Conservation (phyloP, 108 stramenopile genomes). For the Seminavis robusta region DNA sequence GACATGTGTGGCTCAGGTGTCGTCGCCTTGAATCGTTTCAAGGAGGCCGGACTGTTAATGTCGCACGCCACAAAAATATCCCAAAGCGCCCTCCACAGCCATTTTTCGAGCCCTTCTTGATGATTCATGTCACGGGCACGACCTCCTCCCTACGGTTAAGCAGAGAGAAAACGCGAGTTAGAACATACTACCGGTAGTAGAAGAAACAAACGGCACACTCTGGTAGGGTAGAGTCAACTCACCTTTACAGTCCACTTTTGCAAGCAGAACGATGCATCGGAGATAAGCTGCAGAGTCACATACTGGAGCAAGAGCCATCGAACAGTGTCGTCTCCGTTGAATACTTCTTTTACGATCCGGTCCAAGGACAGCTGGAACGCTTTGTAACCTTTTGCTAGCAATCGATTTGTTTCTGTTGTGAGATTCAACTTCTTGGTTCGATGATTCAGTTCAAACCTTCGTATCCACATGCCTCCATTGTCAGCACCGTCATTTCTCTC, state of each 20-base stretch:
- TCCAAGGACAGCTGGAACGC: slow-evolving; percentile 61
- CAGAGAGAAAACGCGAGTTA: too few relatives aligned
- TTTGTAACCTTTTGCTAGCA: slow-evolving; percentile 47
- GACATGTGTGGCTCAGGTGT: too few relatives aligned
- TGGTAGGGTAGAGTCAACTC: slow-evolving; percentile 43
- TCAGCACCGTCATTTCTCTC: too few relatives aligned
- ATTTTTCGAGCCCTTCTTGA: too few relatives aligned
- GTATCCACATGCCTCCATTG: slow-evolving; percentile 60
- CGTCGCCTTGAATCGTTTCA: too few relatives aligned
- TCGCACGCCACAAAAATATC: too few relatives aligned
- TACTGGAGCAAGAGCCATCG: slow-evolving; percentile 60
- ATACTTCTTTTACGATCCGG: slow-evolving; percentile 51
- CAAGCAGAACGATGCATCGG: slow-evolving; percentile 63
- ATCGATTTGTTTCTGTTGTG: slow-evolving; percentile 44
- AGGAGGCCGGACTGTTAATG: too few relatives aligned
- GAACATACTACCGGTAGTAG: too few relatives aligned
- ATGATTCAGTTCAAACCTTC: slow-evolving; percentile 39
- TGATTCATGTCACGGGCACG: too few relatives aligned
- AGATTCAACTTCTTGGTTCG: slow-evolving; percentile 44
- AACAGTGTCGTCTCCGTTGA: slow-evolving; percentile 55
- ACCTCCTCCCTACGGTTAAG: too few relatives aligned
- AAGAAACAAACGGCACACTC: too few relatives aligned
- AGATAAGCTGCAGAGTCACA: slow-evolving; percentile 58
- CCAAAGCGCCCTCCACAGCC: slow-evolving; percentile 74
- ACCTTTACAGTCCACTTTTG: slow-evolving; percentile 77